Conservation (phyloP, 2,329 filamentous ascomycete genomes). For the Neonectria hederae region DNA sequence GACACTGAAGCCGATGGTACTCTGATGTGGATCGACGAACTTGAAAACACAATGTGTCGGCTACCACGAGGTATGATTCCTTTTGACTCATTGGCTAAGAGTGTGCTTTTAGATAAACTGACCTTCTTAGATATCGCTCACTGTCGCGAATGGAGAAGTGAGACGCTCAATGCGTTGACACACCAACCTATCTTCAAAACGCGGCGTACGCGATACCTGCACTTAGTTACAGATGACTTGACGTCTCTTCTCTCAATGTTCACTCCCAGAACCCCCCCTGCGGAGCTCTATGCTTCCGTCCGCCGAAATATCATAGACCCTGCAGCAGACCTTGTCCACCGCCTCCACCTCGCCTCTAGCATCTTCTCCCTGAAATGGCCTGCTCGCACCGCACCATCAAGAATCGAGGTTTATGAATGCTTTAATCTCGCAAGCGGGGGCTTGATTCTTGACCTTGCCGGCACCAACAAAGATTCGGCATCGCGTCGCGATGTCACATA, state of each 20-base stretch:
- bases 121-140: conserved; percentile 43
- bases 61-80: conserved; percentile 45
- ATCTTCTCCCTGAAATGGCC: conserved; percentile 52
- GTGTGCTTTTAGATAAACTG: conserved; percentile 15
- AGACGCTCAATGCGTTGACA: conserved; percentile 48
- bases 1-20: conserved; percentile 45
- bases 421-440: conserved; percentile 48
- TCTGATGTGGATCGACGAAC: conserved; percentile 46
- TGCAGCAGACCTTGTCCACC: conserved; percentile 49
- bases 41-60: conserved; percentile 47
- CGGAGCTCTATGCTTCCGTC: conserved; percentile 47
- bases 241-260: conserved; percentile 44
- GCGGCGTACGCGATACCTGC: conserved; percentile 42
- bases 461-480: conserved; percentile 42
- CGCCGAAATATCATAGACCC: conserved; percentile 48
- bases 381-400: conserved; percentile 47
- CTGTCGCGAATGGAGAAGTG: conserved; percentile 51
- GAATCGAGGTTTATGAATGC: conserved; percentile 51
- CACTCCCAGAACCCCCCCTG: conserved; percentile 38
- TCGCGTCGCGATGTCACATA: conserved; percentile 46
- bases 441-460: conserved; percentile 42
- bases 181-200: conserved; percentile 46
- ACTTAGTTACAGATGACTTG: conserved; percentile 47
- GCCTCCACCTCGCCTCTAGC: conserved; percentile 47
- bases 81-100: background rate